Evolutionary conservation across 2,329 filamentous ascomycete genomes (phyloP).

Genomic region (Chalaropsis thielavioides): DNA sequence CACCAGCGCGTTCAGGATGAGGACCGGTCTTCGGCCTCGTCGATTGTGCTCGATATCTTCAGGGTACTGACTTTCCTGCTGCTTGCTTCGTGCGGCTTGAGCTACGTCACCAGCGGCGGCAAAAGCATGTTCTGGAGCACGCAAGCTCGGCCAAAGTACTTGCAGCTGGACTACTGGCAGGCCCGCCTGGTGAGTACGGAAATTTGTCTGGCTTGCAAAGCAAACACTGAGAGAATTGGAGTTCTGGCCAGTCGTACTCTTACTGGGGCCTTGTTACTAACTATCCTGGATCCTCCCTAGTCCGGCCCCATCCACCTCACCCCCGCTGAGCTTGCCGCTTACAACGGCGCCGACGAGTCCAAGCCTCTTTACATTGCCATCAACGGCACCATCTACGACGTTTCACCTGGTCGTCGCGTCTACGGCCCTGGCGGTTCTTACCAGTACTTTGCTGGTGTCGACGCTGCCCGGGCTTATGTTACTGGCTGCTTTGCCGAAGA

Average conservation of each 20-base stretch:
- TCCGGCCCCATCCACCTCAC: conserved; percentile 54
- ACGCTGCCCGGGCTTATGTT: conserved; percentile 78
- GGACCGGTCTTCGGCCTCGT: conserved; percentile 40
- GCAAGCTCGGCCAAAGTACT: conserved; percentile 46
- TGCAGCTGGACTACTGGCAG: conserved; percentile 44
- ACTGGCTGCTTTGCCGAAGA: conserved; percentile 88
- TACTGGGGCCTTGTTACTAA: background rate
- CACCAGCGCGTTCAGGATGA: conserved; percentile 32
- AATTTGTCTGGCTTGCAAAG: background rate
- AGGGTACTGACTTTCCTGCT: conserved; percentile 54
- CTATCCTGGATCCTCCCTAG: conserved; percentile 28
- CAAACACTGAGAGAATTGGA: background rate
- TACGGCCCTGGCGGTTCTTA: conserved; percentile 82
- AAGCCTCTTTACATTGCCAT: conserved; percentile 83
- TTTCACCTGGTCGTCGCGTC: conserved; percentile 50
- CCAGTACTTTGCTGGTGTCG: conserved; percentile 69
- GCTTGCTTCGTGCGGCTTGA: conserved; percentile 52
- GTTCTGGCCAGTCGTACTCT: background rate
- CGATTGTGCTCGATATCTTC: conserved; percentile 47
- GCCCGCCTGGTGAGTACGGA: conserved; percentile 40
- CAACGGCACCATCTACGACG: conserved; percentile 77
- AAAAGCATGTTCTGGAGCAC: conserved; percentile 55
- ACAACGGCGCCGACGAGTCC: conserved; percentile 60
- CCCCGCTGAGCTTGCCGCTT: conserved; percentile 54
- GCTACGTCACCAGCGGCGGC: conserved; percentile 60